Evolutionary conservation across 1,139 yeast genomes (phyloP).

Genomic region (Saccharomyces hybrid): DNA sequence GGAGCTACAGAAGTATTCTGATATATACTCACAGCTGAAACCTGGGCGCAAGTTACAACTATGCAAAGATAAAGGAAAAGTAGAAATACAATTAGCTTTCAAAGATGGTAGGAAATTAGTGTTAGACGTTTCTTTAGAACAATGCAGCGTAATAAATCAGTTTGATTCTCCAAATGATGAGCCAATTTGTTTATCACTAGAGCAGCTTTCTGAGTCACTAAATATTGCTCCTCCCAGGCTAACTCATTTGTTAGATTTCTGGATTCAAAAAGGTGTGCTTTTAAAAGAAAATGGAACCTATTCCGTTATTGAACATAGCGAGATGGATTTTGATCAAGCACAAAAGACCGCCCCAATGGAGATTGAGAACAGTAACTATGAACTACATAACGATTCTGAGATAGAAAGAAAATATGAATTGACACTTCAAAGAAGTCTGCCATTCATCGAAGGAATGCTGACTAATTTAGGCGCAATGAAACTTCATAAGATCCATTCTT

Average conservation of each 20-base stretch:
- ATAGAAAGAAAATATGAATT: background rate
- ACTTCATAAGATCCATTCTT: slow-evolving; percentile 43
- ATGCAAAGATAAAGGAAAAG: slow-evolving; percentile 56
- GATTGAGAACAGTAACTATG: slow-evolving; percentile 10
- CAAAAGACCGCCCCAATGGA: slow-evolving; percentile 5
- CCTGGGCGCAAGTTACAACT: slow-evolving; percentile 54
- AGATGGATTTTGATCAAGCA: background rate
- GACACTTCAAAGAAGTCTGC: slow-evolving; percentile 25
- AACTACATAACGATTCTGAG: slow-evolving; percentile 4
- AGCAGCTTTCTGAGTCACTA: slow-evolving; percentile 28
- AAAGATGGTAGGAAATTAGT: slow-evolving; percentile 35
- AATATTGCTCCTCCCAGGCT: slow-evolving; percentile 26
- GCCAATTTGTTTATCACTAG: slow-evolving; percentile 22
- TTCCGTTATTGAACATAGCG: background rate
- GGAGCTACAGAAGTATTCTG: slow-evolving; percentile 40
- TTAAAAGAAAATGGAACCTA: background rate
- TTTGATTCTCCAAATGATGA: slow-evolving; percentile 38
- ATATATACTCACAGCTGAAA: slow-evolving; percentile 38
- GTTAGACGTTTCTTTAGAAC: slow-evolving; percentile 57
- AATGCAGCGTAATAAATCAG: slow-evolving; percentile 55
- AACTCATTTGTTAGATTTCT: slow-evolving; percentile 40
- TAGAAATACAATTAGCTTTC: slow-evolving; percentile 50
- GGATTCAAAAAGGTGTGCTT: slow-evolving; percentile 51
- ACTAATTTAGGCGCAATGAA: slow-evolving; percentile 48
- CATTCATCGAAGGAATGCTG: slow-evolving; percentile 49